phyloP scores from a whole-genome alignment of 202 grass and related monocot species.

The Hordeum pubiflorum region DNA sequence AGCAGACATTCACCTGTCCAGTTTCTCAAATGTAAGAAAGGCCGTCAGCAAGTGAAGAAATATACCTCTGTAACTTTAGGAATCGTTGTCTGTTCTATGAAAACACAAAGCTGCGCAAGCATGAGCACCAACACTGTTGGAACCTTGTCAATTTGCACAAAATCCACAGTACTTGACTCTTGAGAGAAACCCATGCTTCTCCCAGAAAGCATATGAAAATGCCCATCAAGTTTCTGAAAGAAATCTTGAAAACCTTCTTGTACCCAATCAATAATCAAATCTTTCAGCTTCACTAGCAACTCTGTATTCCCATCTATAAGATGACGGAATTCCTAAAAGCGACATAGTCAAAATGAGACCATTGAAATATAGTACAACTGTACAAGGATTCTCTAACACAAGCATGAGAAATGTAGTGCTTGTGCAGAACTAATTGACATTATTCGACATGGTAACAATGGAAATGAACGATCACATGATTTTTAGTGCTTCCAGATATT shows the following conservation, averaged over 20 bases:
- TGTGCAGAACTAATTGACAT: not conserved
- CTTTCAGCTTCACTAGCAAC: slow-evolving; percentile 74
- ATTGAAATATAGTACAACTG: slow-evolving; percentile 11
- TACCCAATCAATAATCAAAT: slow-evolving; percentile 95
- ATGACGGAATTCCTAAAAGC: slow-evolving; percentile 76
- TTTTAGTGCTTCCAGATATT: slow-evolving; percentile 18
- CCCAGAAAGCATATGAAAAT: slow-evolving; percentile 89
- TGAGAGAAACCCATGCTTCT: slow-evolving; percentile 47
- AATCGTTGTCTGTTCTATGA: slow-evolving; percentile 82
- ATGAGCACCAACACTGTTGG: slow-evolving; percentile 63
- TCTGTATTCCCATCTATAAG: slow-evolving; percentile 81
- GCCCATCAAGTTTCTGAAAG: slow-evolving; percentile 76
- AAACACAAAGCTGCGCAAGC: slow-evolving; percentile 85
- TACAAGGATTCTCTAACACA: not conserved
- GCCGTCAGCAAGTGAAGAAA: slow-evolving; percentile 2
- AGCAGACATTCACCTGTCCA: not conserved
- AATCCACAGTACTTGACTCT: slow-evolving; percentile 32
- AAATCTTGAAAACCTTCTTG: slow-evolving; percentile 99
- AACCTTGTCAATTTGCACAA: slow-evolving; percentile 67
- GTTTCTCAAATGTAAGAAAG: slow-evolving; percentile 12
- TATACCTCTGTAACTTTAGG: slow-evolving; percentile 91
- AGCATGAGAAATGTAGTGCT: slow-evolving; percentile 13
- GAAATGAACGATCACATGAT: not conserved
- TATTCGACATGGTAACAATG: slow-evolving; percentile 18
- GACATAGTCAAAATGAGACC: slow-evolving; percentile 24